These are phyloP conservation scores for Brassica nigra DNA, from an alignment of 345 rosid genomes.

Conservation along the genomic window DNA sequence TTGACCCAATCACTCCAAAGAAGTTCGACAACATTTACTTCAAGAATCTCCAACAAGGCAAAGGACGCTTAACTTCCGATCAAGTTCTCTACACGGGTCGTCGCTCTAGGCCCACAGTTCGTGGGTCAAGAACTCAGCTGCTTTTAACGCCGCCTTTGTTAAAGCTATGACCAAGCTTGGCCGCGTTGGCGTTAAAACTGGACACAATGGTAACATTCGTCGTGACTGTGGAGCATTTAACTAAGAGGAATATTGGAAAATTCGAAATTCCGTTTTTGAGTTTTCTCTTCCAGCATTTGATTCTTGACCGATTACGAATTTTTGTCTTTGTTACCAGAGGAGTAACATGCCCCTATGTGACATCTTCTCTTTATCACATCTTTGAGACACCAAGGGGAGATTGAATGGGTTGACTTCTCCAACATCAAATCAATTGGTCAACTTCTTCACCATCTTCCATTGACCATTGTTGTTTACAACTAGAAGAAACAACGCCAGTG, in stretches of 20 bases:
- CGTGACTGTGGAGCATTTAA: conserved; percentile 55
- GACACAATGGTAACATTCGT: conserved; percentile 61
- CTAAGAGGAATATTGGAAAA: conserved; percentile 6
- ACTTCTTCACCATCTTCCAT: conserved; percentile 85
- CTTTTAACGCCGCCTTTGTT: conserved; percentile 57
- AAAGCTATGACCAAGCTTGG: conserved; percentile 73
- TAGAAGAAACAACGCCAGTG: conserved; percentile 60
- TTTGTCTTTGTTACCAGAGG: conserved; percentile 29
- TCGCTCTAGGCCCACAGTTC: conserved; percentile 61
- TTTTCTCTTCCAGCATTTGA: conserved; percentile 22
- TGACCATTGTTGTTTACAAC: conserved; percentile 62
- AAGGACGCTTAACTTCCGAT: conserved; percentile 78
- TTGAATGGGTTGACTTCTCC: conserved; percentile 61
- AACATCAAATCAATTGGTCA: conserved; percentile 61
- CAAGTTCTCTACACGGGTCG: conserved; percentile 62
- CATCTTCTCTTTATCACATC: conserved; percentile 35
- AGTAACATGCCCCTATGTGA: conserved; percentile 46
- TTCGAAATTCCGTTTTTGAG: background rate
- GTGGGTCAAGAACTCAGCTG: conserved; percentile 51
- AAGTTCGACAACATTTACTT: conserved; percentile 67
- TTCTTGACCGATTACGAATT: background rate
- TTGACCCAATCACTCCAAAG: conserved; percentile 67
- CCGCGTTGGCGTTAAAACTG: conserved; percentile 68
- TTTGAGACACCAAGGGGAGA: conserved; percentile 62
- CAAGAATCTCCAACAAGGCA: conserved; percentile 66